Base-by-base conservation (phyloP, 352 stramenopile species). In the Globisporangium viniferum region DNA sequence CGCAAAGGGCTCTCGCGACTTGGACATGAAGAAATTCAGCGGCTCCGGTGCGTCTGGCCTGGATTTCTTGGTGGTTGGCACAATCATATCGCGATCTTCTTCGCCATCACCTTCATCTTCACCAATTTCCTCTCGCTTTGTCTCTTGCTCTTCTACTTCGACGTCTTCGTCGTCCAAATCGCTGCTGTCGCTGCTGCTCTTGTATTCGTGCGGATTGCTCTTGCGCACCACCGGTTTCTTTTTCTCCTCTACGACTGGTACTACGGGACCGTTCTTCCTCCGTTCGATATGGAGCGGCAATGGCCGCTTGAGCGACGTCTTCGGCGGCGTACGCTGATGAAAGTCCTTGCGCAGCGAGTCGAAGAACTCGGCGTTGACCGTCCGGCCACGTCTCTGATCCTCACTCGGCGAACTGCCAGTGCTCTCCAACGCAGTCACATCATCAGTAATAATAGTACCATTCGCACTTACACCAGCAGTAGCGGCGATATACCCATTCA, bases 151-250 rank as follows among this genome's bases (percentile, higher is more conserved):
- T 41, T 41, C 35, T 41, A 41, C 35, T 41, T 15, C 35, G 12
- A 41, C 35, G 9, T 61, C 33, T 6, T 61, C 57, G 15, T 41
- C 51, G 33, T 33, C 33, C 35, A 29, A 20, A 12, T 66, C 64
- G 46, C 62, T 62, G 24, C 62, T 69, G 64, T 69, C 64, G 29
- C 64, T 69, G 29, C 64, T 58, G 55, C 64, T 69, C 15, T 64
- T 39, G 24, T 51, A 51, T 7, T 1, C 39, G 20, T 62, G 55
- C 24, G 22, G 36, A 5, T 41, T 24, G 5, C 44, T 31, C 12
- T 57, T 9, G 4, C n/a, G 10, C 35, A 41, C 35, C 35, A 41
- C 35, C 9, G 35, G 9, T 0, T 41, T 41, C 10, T 41, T 35
- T 20, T 18, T 9, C 10, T 33, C 49, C 29, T 20, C 7, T 55